Base-by-base conservation (phyloP, 768 basidiomycete species). In the Podaxis sp. region DNA sequence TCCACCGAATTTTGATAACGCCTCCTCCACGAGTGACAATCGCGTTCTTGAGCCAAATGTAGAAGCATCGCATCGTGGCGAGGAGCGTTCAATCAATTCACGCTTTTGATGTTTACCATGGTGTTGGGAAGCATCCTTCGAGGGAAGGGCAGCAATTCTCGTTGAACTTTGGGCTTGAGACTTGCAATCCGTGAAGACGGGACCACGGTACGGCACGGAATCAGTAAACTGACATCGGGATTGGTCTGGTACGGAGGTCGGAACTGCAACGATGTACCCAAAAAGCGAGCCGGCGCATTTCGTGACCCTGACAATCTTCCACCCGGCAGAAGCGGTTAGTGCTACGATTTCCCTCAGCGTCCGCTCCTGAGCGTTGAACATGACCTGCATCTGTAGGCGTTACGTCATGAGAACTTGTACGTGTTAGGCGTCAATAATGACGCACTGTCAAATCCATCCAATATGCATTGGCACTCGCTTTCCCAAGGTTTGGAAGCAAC, bases 211-310 rank as follows among this genome's bases (percentile, higher is more conserved):
- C 17, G 70, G 63, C 22, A 72, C 69, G 27, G 67, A 65, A 37
- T 66, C 67, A 4, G 67, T 68, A 12, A 69, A 69, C 12, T 69
- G 49, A 27, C 61, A 57, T 63, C 67, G 63, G 46, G 64, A 56
- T 5, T 69, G 68, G 12, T 68, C 63, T 1, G 87, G 85, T 13
- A 90, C 79, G 2, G 78, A 65, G 1, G 80, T 77, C 5, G 90
- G 90, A 17, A 86, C 80, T 29, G 89, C 90, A 41, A 87, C 78
- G 61, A 92, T 83, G 68, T 91, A 82, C 2, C 86, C 89, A 67
- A 93, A 91, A 41, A 88, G 73, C 1, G 87, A 85, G 9, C 87
- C 88, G 40, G 84, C 79, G 2, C 84, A 80, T 60, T 79, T 79
- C 3, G 81, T 80, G 55, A 78, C 69, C 2, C 50, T 67, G 0